Evolutionary conservation across 495 filamentous ascomycete species (phyloP).

Genomic region (Podospora appendiculata): DNA sequence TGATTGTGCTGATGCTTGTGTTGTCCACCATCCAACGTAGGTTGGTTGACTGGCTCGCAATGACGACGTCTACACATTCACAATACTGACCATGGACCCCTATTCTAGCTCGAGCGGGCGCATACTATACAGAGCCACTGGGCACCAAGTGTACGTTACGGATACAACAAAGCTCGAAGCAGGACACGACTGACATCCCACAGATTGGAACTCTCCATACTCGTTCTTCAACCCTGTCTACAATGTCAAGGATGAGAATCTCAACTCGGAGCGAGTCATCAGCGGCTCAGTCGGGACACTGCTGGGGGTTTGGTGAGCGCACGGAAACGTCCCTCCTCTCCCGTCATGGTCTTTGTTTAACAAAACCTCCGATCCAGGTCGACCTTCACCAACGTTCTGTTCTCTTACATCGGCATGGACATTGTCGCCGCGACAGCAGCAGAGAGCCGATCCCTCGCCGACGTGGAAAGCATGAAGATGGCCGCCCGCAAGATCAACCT

Average conservation of each 20-base stretch:
- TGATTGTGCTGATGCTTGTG: slow-evolving; percentile 36
- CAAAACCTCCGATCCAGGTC: slow-evolving; percentile 20
- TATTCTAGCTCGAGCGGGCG: slow-evolving; percentile 18
- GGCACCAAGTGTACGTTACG: slow-evolving; percentile 25
- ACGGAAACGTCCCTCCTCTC: neutral
- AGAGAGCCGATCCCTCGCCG: slow-evolving; percentile 37
- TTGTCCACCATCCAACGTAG: slow-evolving; percentile 23
- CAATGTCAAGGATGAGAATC: slow-evolving; percentile 15
- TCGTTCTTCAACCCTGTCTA: slow-evolving; percentile 27
- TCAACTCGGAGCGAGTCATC: slow-evolving; percentile 9
- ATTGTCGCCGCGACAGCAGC: slow-evolving; percentile 38
- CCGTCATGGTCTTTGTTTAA: too few relatives aligned
- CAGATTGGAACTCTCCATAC: slow-evolving; percentile 29
- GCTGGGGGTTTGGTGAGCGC: slow-evolving; percentile 25
- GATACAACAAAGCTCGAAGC: neutral
- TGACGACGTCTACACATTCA: neutral
- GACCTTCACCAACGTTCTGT: slow-evolving; percentile 33
- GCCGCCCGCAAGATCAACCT: slow-evolving; percentile 39
- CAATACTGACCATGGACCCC: slow-evolving; percentile 1
- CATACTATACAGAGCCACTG: slow-evolving; percentile 24
- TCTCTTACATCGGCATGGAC: slow-evolving; percentile 46
- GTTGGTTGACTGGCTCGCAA: slow-evolving; percentile 7
- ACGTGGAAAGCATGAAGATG: slow-evolving; percentile 43
- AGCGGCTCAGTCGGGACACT: slow-evolving; percentile 19
- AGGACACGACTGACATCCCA: neutral